These are phyloP conservation scores for Sisymbrium irio DNA, from an alignment of 345 rosid species.

Conservation along the genomic window DNA sequence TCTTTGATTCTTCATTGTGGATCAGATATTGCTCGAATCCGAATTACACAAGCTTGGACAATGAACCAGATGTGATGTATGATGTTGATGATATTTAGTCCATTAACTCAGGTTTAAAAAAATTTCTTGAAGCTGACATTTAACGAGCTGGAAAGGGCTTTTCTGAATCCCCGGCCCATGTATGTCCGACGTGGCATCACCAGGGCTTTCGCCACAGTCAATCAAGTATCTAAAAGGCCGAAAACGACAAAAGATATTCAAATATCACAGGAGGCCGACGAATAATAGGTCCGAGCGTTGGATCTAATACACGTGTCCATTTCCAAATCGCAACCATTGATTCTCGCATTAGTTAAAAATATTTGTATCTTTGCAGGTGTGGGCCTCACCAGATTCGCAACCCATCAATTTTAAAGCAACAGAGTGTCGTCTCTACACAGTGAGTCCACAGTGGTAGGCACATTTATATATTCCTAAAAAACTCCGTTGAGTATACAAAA, in stretches of 20 bases:
- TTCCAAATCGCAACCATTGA: constrained; percentile 13
- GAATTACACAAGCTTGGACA: too few relatives aligned
- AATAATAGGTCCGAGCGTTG: not conserved
- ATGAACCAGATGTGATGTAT: too few relatives aligned
- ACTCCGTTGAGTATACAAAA: constrained; percentile 18
- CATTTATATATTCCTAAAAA: constrained; percentile 22
- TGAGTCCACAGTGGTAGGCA: not conserved
- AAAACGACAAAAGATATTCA: constrained; percentile 12
- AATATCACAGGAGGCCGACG: constrained; percentile 8
- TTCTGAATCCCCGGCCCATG: constrained; percentile 11
- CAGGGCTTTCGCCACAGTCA: not conserved
- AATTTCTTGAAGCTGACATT: not conserved
- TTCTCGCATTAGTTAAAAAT: not conserved
- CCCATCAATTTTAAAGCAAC: constrained; percentile 28
- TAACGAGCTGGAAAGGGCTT: constrained; percentile 1
- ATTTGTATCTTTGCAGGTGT: not conserved
- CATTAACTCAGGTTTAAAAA: not conserved
- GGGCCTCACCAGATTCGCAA: constrained; percentile 6
- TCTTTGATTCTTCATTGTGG: not conserved
- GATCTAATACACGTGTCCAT: not conserved
- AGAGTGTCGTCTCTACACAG: constrained; percentile 19
- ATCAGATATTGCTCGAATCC: not conserved
- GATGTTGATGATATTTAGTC: too few relatives aligned
- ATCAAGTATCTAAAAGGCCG: not conserved
- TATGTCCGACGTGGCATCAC: constrained; percentile 20